A percentile compares a stretch with the other conserved stretches of the same genome.
Conservation (phyloP, 202 grass and related monocot genomes). For the Cymbopogon flexuosus region DNA sequence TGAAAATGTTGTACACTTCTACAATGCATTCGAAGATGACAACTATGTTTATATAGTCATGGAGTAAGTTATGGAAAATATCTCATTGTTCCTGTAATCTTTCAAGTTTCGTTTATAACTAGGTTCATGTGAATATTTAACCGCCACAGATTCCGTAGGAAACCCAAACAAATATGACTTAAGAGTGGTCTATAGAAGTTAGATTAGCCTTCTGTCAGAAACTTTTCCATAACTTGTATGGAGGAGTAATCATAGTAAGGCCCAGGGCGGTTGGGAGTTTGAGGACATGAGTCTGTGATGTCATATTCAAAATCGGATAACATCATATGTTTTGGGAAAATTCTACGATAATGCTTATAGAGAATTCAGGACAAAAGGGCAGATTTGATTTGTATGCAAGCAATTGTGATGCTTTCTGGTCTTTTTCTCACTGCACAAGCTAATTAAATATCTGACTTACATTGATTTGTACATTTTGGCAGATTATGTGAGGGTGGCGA, state of each 20-base stretch:
- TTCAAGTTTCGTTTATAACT: not conserved
- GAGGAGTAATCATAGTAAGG: not conserved
- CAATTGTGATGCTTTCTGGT: not conserved
- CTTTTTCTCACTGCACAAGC: not conserved
- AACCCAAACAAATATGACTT: conserved; percentile 3
- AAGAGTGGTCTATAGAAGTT: not conserved
- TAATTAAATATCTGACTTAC: conserved; percentile 5
- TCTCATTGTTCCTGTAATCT: conserved; percentile 7
- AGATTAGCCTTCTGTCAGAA: conserved; percentile 14
- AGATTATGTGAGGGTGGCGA: conserved; percentile 97
- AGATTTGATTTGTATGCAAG: not conserved
- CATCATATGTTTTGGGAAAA: conserved; percentile 12
- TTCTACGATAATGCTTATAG: not conserved
- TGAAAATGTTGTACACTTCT: conserved; percentile 82
- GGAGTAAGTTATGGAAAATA: conserved; percentile 64
- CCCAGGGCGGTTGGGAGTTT: not conserved
- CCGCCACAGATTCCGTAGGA: not conserved
- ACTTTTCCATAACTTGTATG: not conserved
- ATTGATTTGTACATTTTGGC: conserved; percentile 26
- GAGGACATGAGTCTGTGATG: not conserved
- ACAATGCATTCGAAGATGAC: conserved; percentile 81
- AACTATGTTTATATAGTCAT: conserved; percentile 85
- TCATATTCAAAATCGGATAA: not conserved
- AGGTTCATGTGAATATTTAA: not conserved
- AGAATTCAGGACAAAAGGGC: not conserved